phyloP scores from a whole-genome alignment of 2,329 filamentous ascomycete genomes.

The Talaromyces sp. region DNA sequence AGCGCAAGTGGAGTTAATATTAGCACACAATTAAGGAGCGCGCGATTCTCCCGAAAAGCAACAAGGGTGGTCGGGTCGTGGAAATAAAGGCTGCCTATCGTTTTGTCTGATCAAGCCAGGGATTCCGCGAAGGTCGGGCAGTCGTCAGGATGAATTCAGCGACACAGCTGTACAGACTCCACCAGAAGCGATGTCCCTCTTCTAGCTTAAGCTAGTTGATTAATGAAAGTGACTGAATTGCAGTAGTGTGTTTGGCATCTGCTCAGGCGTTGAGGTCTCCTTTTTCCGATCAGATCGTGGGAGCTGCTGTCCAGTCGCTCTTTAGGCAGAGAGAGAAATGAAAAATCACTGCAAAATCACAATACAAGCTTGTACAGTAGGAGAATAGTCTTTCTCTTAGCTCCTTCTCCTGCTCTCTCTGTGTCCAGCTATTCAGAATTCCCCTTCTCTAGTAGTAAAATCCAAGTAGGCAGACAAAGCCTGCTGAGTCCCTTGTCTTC shows the following conservation, averaged over 20 bases:
- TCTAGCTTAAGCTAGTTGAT: constrained; percentile 9
- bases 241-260: neutral
- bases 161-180: constrained; percentile 2
- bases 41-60: neutral
- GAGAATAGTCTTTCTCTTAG: constrained; percentile 1
- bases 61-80: constrained; percentile 14
- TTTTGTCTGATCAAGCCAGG: neutral
- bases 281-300: constrained; percentile 5
- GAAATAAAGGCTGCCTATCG: constrained; percentile 15
- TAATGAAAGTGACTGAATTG: neutral
- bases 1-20: constrained; percentile 15
- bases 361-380: constrained; percentile 19
- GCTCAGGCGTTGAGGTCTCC: neutral
- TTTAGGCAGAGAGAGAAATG: neutral
- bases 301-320: neutral
- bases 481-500: neutral
- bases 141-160: constrained; percentile 8
- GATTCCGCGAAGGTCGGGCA: neutral
- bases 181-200: constrained; percentile 5
- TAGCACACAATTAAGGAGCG: constrained; percentile 11
- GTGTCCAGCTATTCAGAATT: neutral
- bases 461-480: neutral
- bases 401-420: constrained; percentile 4
- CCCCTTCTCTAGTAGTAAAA: constrained; percentile 5
- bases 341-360: constrained; percentile 6